phyloP scores from a whole-genome alignment of 495 filamentous ascomycete species.

The Penicillium flavigenum region DNA sequence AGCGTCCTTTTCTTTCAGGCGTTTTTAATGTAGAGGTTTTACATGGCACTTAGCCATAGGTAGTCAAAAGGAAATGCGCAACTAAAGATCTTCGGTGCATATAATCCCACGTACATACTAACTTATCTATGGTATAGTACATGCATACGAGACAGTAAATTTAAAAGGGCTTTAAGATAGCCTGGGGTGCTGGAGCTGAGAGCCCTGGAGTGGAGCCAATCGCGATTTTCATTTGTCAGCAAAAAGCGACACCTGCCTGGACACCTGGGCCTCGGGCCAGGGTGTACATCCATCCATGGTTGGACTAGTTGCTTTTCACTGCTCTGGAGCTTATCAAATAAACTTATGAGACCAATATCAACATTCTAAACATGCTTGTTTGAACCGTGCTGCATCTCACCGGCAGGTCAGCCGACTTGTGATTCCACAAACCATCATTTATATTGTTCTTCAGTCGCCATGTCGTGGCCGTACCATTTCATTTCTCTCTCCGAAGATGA shows the following conservation, averaged over 20 bases:
- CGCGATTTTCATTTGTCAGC: constrained; percentile 1
- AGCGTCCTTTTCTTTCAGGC: constrained; percentile 40
- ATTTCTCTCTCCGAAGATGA: constrained; percentile 53
- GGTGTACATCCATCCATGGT: not conserved
- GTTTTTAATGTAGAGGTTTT: constrained; percentile 47
- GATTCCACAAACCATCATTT: not conserved
- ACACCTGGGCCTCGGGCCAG: not conserved
- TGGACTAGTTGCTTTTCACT: not conserved
- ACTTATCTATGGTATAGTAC: not conserved
- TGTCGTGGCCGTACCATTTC: constrained; percentile 64
- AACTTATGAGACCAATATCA: not conserved
- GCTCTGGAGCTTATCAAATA: not conserved
- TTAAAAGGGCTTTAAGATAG: not conserved
- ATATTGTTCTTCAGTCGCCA: constrained; percentile 8
- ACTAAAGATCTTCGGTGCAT: not conserved
- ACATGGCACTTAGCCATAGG: constrained; percentile 26
- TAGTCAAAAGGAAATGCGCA: constrained; percentile 19
- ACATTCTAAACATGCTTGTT: not conserved
- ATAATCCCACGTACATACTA: not conserved
- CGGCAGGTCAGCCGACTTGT: not conserved
- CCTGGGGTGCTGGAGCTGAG: not conserved
- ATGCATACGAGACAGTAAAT: not conserved
- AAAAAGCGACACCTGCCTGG: not conserved
- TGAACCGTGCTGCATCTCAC: not conserved
- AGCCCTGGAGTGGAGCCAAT: too few relatives aligned